Base-by-base conservation (phyloP, 1,284 basidiomycete genomes). In the Malassezia caprae region DNA sequence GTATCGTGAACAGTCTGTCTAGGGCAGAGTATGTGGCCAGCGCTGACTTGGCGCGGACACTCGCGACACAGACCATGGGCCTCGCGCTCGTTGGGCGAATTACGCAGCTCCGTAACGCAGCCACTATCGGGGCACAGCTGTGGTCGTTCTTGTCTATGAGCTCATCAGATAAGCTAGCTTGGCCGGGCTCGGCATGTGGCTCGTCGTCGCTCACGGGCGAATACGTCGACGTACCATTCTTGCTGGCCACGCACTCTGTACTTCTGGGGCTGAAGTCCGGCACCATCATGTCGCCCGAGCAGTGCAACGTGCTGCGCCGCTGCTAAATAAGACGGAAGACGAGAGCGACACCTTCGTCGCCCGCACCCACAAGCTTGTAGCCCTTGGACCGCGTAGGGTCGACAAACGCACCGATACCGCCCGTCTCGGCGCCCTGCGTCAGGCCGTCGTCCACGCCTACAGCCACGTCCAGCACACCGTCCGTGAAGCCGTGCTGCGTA, bases 11-110 rank as follows among this genome's bases (percentile, higher is more conserved):
- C 90, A 94, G 63, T 96, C 94, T 75, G 88, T 89, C 58, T 87
- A 94, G 76, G 90, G 93, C 82, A 84, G 50, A 94, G 90, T 94
- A 68, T 65, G 88, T 80, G n/a, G 15, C 15, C 27, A 1, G 21
- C 13, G 17, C 27, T 23, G 21, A 39, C 39, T 8, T 74, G 94
- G 90, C 93, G 81, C 94, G 93, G 77, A 87, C 90, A 67, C 86
- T 93, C 71, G 90, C 90, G 0, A 86, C 91, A 76, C 93, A 98
- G 75, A 98, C 93, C 12, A 96, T 98, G 60, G 93, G 91, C 11
- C 90, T 94, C 30, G 90, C 93, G 71, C 93, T 94, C 75, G 89
- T 88, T 8, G 90, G 87, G 73, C 79, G 88, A 58, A 88, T 88
- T 12, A 39, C 15, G 37, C 37, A 39, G 89, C 65, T 91, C 88